Conservation (phyloP, 441 rosid species). For the Pelargonium citronellum region DNA sequence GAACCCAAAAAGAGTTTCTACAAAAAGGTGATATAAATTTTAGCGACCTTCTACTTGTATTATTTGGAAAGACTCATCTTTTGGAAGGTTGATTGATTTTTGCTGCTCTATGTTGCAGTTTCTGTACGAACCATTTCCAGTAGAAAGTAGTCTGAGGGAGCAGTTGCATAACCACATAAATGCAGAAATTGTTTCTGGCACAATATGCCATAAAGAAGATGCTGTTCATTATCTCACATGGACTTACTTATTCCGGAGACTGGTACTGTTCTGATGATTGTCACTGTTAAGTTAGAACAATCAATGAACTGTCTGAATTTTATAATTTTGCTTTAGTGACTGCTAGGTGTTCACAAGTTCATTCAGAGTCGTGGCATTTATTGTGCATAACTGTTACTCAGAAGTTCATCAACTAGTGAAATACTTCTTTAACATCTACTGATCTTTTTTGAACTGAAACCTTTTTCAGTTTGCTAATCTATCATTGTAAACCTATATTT, state of each 20-base stretch:
- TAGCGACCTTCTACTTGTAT: conserved; percentile 14
- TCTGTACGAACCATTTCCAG: conserved; percentile 96
- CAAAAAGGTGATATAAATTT: conserved; percentile 60
- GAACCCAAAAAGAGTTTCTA: conserved; percentile 99
- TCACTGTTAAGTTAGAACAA: not conserved
- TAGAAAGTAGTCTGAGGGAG: conserved; percentile 97
- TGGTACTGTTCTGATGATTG: conserved; percentile 50
- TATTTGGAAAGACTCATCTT: conserved; percentile 15
- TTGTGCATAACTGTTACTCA: not conserved
- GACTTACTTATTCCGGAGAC: conserved; percentile 95
- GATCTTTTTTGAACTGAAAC: no score
- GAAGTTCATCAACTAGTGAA: no score
- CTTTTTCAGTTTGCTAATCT: no score
- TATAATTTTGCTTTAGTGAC: not conserved
- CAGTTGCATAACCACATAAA: conserved; percentile 79
- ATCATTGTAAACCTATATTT: no score
- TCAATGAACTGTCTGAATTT: not conserved
- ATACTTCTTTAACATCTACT: no score
- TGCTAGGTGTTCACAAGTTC: no score
- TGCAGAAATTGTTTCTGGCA: conserved; percentile 91
- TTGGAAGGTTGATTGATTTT: conserved; percentile 18
- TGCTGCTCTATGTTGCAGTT: conserved; percentile 48
- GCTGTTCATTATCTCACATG: conserved; percentile 94
- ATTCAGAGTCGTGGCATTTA: not conserved
- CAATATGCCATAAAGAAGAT: conserved; percentile 90